These are phyloP conservation scores for Reutealis trisperma DNA, from an alignment of 345 rosid species.

Conservation along the genomic window DNA sequence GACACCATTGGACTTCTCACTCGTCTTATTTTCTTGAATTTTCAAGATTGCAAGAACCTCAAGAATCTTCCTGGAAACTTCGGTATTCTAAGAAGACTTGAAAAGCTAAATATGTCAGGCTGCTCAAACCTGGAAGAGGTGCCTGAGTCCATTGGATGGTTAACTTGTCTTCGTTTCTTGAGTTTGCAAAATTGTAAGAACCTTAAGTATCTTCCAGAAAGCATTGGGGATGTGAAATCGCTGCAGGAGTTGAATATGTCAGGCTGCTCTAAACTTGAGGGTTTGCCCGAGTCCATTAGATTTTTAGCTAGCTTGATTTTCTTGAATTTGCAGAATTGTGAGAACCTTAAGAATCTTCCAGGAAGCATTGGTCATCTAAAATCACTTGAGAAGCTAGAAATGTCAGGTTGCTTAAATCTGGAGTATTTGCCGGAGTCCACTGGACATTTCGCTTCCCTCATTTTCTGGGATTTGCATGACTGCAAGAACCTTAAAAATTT, in stretches of 20 bases:
- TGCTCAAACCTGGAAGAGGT: conserved; percentile 13
- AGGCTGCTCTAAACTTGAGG: conserved; percentile 3
- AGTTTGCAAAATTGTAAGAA: background rate
- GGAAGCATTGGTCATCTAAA: background rate
- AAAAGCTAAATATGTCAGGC: conserved; percentile 3
- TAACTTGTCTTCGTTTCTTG: background rate
- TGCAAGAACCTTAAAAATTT: conserved; percentile 15
- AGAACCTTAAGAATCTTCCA: conserved; percentile 3
- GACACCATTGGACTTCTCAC: conserved; percentile 18
- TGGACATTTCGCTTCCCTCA: background rate
- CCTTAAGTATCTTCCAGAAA: conserved; percentile 3
- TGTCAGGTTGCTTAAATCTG: background rate
- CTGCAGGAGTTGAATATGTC: conserved; percentile 11
- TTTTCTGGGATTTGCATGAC: background rate
- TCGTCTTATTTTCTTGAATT: conserved; percentile 6
- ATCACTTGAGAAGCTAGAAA: background rate
- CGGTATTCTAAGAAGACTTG: conserved; percentile 3
- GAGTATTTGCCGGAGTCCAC: conserved; percentile 2
- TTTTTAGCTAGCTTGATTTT: background rate
- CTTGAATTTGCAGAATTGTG: background rate
- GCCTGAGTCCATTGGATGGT: background rate
- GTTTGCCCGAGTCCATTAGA: background rate
- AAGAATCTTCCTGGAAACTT: conserved; percentile 11
- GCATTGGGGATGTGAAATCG: conserved; percentile 2
- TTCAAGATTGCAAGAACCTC: conserved; percentile 14